Percentiles rank a stretch among this genome's conserved stretches.
phyloP scores from a whole-genome alignment of 495 filamentous ascomycete genomes.

The Aspergillus mulundensis region DNA sequence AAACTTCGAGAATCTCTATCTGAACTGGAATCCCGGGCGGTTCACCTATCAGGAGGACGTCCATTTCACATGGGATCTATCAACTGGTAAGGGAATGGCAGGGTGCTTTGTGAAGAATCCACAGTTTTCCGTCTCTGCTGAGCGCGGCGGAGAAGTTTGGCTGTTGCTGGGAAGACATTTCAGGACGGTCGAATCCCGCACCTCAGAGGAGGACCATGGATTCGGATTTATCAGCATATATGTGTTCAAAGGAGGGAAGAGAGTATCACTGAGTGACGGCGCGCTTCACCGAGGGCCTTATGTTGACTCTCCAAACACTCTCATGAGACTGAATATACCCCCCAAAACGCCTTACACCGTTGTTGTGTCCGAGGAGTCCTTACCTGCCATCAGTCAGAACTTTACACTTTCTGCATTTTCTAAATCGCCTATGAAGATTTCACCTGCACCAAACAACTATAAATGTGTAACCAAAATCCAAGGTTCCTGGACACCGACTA shows the following conservation, averaged over 20 bases:
- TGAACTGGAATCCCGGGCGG: conserved; percentile 93
- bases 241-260: conserved; percentile 68
- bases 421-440: conserved; percentile 51
- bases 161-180: conserved; percentile 83
- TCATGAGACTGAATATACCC: conserved; percentile 68
- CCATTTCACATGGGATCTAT: conserved; percentile 84
- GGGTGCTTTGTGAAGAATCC: conserved; percentile 74
- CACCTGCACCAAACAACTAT: conserved; percentile 55
- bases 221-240: conserved; percentile 82
- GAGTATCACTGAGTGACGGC: conserved; percentile 67
- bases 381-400: conserved; percentile 63
- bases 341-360: conserved; percentile 63
- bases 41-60: conserved; percentile 79
- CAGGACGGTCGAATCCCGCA: conserved; percentile 25
- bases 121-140: conserved; percentile 67
- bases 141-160: conserved; percentile 65
- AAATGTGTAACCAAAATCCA: conserved; percentile 48
- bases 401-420: conserved; percentile 87
- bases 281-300: conserved; percentile 69
- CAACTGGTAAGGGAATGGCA: conserved; percentile 47
- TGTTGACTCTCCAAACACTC: conserved; percentile 89
- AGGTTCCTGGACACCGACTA: conserved; percentile 69
- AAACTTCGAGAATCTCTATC: conserved; percentile 89
- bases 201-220: conserved; percentile 34
- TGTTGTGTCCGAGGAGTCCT: conserved; percentile 72